A percentile compares a stretch with the other conserved stretches of the same genome.
phyloP scores from a whole-genome alignment of 2,329 filamentous ascomycete species.

The Colletotrichum horii region DNA sequence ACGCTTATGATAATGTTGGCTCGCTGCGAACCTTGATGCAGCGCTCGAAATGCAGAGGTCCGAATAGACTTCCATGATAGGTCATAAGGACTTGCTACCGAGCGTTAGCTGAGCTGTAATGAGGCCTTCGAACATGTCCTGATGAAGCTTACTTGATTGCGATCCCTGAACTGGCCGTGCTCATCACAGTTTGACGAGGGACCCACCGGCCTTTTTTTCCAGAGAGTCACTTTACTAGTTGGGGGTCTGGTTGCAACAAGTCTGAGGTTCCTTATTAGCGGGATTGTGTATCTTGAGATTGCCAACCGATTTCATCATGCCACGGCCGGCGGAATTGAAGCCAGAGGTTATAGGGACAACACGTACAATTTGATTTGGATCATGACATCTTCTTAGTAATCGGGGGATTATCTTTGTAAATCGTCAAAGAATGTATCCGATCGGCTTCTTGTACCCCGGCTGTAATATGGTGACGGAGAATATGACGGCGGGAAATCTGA shows the following conservation, averaged over 20 bases:
- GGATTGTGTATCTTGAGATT: too few relatives aligned
- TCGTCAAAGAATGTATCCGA: background rate
- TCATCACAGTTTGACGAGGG: background rate
- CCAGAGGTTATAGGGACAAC: background rate
- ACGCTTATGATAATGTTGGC: background rate
- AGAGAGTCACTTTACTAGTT: background rate
- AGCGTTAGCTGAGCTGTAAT: background rate
- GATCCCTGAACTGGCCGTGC: background rate
- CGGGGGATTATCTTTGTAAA: too few relatives aligned
- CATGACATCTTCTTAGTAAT: background rate
- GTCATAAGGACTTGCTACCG: fast-evolving
- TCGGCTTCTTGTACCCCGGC: background rate
- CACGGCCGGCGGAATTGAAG: background rate
- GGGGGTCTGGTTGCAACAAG: background rate
- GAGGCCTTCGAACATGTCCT: background rate
- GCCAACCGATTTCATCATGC: background rate
- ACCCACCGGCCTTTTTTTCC: background rate
- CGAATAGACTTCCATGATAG: background rate
- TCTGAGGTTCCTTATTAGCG: background rate
- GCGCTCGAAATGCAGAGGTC: background rate
- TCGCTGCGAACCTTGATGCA: background rate
- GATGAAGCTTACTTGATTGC: background rate
- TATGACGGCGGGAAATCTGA: background rate
- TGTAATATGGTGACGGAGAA: background rate
- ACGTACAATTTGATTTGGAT: background rate